Evolutionary conservation across 352 stramenopile species (phyloP), one percentile per base, ranked within the genome.

Genomic region (Blastocystis sp.): DNA sequence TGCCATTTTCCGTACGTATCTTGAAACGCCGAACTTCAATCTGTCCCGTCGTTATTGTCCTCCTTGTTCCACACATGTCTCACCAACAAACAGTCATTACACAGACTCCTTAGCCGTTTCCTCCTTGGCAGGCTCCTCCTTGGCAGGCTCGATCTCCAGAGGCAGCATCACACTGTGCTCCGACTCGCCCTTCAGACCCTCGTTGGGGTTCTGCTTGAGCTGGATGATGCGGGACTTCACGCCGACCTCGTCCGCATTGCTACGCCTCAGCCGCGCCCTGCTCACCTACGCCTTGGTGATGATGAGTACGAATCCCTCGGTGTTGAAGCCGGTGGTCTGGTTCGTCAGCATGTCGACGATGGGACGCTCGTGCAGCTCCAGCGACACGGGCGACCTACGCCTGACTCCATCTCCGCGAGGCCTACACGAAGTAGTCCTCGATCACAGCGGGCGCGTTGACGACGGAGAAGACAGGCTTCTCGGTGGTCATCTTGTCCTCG

Each of bases 121-220:
- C 28, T 34, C 28, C 28, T 34, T 34, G 28, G 28, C 28, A 34
- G 28, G 28, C 28, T 19, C 34, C n/a, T 62, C n/a, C 59, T 19
- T n/a, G n/a, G 40, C 17, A 62, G 34, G 17, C 14, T 79, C 69
- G 9, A 79, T 61, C 40, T 79, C 69, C 38, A 79, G 1, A 38
- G 69, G 69, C 41, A 79, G 43, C 40, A 61, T 79, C 23, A 79
- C 69, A 79, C 69, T 79, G 38, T 79, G 45, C 23, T 79, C 69
- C 11, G 69, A 79, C 2, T n/a, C 69, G 14, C 69, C 69, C 5
- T 14, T 19, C 14, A 61, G 14, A 61, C 21, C 43, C 43, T 11
- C 21, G 17, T 41, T 34, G 14, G 11, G 17, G 11, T 79, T 61
- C 4, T 4, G 40, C 14, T 41, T 21, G 11, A 79, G 14, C 11